Evolutionary conservation across 2,329 filamentous ascomycete genomes (phyloP).

Genomic region (Fusarium longipes): DNA sequence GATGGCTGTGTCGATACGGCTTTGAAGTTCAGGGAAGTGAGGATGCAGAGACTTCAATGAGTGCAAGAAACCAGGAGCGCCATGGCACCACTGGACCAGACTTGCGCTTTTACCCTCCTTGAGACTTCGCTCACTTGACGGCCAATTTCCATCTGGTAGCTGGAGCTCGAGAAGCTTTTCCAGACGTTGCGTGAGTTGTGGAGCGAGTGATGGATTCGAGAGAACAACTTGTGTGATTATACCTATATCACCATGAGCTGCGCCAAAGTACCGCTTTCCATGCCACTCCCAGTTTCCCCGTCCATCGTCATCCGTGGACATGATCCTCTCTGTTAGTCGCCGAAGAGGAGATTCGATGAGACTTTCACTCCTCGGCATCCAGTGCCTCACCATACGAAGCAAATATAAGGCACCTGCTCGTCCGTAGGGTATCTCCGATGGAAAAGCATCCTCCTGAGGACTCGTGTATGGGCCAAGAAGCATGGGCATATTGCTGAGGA

Average conservation of each 20-base stretch:
- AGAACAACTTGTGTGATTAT: constrained; percentile 76
- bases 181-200: constrained; percentile 64
- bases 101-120: constrained; percentile 55
- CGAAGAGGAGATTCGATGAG: constrained; percentile 65
- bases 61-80: constrained; percentile 70
- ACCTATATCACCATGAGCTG: constrained; percentile 74
- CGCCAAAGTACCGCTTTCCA: constrained; percentile 71
- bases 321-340: constrained; percentile 68
- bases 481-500: constrained; percentile 55
- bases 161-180: constrained; percentile 69
- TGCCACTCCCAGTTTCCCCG: constrained; percentile 70
- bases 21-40: constrained; percentile 65
- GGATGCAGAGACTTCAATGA: constrained; percentile 67
- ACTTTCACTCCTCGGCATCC: constrained; percentile 61
- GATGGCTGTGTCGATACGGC: constrained; percentile 65
- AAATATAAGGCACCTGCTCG: constrained; percentile 76
- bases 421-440: constrained; percentile 74
- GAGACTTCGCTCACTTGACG: constrained; percentile 60
- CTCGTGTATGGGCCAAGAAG: constrained; percentile 47
- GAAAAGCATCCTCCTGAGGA: constrained; percentile 53
- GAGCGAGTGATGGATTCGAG: constrained; percentile 65
- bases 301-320: constrained; percentile 59
- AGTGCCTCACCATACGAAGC: constrained; percentile 70
- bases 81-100: constrained; percentile 75
- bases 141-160: constrained; percentile 71